Percentiles rank a stretch among this genome's conserved stretches.
Evolutionary conservation across 768 basidiomycete genomes (phyloP).

Genomic region (Suillus alpinus): DNA sequence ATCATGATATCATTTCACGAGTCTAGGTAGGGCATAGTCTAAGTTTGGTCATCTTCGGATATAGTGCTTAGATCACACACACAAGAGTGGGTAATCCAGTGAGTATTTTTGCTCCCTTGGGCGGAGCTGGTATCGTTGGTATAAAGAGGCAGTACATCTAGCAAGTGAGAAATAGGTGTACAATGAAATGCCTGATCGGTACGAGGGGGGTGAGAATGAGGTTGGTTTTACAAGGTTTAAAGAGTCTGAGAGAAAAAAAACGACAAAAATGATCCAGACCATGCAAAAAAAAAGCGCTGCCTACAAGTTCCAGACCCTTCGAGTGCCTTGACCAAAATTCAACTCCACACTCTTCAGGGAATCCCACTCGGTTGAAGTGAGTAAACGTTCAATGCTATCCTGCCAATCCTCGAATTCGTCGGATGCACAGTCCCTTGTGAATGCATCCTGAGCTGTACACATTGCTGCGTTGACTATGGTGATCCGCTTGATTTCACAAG

Average conservation of each 20-base stretch:
- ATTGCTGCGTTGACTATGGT: constrained; percentile 11
- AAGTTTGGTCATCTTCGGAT: background rate
- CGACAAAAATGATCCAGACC: background rate
- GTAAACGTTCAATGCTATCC: constrained; percentile 17
- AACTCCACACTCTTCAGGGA: constrained; percentile 16
- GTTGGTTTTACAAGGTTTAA: background rate
- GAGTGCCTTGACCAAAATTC: constrained; percentile 14
- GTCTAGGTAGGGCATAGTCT: background rate
- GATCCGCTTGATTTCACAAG: constrained; percentile 20
- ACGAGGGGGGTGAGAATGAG: background rate
- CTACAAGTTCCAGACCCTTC: constrained; percentile 23
- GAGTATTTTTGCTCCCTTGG: background rate
- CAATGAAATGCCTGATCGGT: background rate
- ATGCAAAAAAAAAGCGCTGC: background rate
- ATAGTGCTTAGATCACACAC: background rate
- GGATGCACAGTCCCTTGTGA: constrained; percentile 27
- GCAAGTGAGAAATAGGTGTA: background rate
- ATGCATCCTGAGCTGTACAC: constrained; percentile 16
- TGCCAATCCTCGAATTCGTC: constrained; percentile 31
- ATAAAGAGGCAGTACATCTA: background rate
- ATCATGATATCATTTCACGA: background rate
- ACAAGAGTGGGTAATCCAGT: background rate
- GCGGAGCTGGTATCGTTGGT: background rate
- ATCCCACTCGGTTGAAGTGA: constrained; percentile 17
- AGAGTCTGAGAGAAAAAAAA: background rate